Base-by-base conservation (phyloP, 2,329 filamentous ascomycete species). In the Aspergillus thermomutatus region DNA sequence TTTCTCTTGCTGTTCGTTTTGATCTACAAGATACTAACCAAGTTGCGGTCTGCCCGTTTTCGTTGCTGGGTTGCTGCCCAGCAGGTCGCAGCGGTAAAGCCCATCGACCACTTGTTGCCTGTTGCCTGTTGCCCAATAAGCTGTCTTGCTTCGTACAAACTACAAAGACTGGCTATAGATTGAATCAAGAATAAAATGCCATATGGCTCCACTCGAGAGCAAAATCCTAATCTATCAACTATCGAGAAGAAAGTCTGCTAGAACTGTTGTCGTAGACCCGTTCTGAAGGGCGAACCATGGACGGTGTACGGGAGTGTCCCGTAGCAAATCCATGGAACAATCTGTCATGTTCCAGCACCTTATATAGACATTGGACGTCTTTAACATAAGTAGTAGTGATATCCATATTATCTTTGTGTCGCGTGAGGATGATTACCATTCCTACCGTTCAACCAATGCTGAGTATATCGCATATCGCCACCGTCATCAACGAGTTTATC, bases 31-130 rank as follows among this genome's bases (percentile, higher is more conserved):
- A 21, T 34, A 34, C 31, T 34, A 43, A 43, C 21, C 57, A 65
- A 67, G 59, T 67, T 67, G 64, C 65, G 65, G 65, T 67, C 65
- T 67, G 65, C 53, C 50, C 25, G 56, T 53, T 28, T 65, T 63
- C 5, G 54, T 60, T 49, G 63, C 61, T 63, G 43, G 61, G 64
- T 72, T 69, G 69, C 64, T 72, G 69, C 69, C 69, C 69, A 71
- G 69, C 64, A 66, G 61, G 58, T 56, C 51, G 51, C 65, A 53
- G 69, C 69, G 67, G 69, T 70, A 70, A 71, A 69, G 68, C 65
- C 66, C 55, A 68, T 66, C 59, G 54, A 56, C 60, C 61, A 60
- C 61, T 58, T 61, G 62, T 66, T 60, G 66, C 67, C 67, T 62
- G 67, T 50, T 52, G 21, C 31, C 17, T 43, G 49, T 52, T 52